Base-by-base conservation (phyloP, 106 monocot genomes). In the Dendrobium nobile region DNA sequence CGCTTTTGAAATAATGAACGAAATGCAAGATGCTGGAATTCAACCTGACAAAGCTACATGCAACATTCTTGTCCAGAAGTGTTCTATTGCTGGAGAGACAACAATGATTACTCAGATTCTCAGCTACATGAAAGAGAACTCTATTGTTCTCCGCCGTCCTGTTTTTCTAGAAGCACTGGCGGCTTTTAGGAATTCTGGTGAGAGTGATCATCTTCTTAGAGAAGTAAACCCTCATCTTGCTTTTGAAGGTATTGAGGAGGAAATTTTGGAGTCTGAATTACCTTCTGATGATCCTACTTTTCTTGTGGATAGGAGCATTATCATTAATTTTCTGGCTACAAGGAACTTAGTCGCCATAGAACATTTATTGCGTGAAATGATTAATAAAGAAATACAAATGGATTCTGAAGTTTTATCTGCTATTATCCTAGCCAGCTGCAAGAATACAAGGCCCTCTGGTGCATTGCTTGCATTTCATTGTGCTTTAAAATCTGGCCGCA, bases 21-120 rank as follows among this genome's bases (percentile, higher is more conserved):
- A 86, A 77, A 93, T 95, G 95, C 86, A 88, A 84, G 91, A 91
- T 79, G 85, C 91, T 20, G 89, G 88, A 61, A 51, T 93, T 40
- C 72, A 79, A 75, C 95, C 91, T 43, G 95, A 93, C 75, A 95
- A 95, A 87, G 93, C 93, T 75, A 72, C 89, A 79, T 95, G 95
- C 80, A 93, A 95, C 82, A 93, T 91, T 85, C 77, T 95, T 31
- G 84, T 93, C 31, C 85, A 88, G 51, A 95, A 90, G 81, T 93
- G 91, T 82, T 79, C 91, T 51, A 79, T 75, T 80, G 85, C 88
- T 87, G 81, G 88, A 75, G 89, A 95, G 77, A 91, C 79, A 78
- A 78, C 88, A 68, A 58, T 85, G 31, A 86, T 95, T 81, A 77
- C 79, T 78, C 82, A 84, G 28, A 83, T 93, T 90, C 92, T 95